Evolutionary conservation across 805 yeast genomes (phyloP).

Genomic region (Kuraishia borneana): DNA sequence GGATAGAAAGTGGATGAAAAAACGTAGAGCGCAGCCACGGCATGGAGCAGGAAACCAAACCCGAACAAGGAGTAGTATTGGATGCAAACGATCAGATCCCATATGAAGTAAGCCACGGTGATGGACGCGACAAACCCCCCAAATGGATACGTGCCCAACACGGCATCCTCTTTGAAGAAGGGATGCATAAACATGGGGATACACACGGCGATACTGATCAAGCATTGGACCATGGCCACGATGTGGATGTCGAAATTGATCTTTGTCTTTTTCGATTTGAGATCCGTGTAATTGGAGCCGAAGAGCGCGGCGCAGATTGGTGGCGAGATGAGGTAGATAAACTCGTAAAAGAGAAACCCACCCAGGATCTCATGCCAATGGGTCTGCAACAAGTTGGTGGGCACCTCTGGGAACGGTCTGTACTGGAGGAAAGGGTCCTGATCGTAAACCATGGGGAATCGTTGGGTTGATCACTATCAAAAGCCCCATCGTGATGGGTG

Average conservation of each 20-base stretch:
- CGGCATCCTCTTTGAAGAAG: constrained; percentile 32
- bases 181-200: constrained; percentile 58
- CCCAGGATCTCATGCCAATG: constrained; percentile 70
- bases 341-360: constrained; percentile 50
- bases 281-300: constrained; percentile 41
- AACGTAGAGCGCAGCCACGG: constrained; percentile 68
- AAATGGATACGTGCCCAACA: constrained; percentile 65
- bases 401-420: constrained; percentile 33
- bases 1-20: constrained; percentile 57
- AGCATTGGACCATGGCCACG: constrained; percentile 78
- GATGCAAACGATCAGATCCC: constrained; percentile 76
- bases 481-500: not conserved
- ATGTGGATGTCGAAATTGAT: constrained; percentile 84
- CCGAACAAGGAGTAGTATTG: constrained; percentile 63
- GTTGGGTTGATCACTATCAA: not conserved
- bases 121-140: constrained; percentile 63
- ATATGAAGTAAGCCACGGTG: constrained; percentile 78
- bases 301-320: constrained; percentile 33
- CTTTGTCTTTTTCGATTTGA: constrained; percentile 31
- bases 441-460: constrained; percentile 1
- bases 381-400: constrained; percentile 29
- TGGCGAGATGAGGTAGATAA: constrained; percentile 42
- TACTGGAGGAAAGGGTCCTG: constrained; percentile 32
- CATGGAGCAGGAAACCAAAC: constrained; percentile 72
- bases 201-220: constrained; percentile 47